Evolutionary conservation across 2,329 filamentous ascomycete species (phyloP), one percentile per base, ranked within the genome.

Genomic region (Myriosclerotinia duriaeana): DNA sequence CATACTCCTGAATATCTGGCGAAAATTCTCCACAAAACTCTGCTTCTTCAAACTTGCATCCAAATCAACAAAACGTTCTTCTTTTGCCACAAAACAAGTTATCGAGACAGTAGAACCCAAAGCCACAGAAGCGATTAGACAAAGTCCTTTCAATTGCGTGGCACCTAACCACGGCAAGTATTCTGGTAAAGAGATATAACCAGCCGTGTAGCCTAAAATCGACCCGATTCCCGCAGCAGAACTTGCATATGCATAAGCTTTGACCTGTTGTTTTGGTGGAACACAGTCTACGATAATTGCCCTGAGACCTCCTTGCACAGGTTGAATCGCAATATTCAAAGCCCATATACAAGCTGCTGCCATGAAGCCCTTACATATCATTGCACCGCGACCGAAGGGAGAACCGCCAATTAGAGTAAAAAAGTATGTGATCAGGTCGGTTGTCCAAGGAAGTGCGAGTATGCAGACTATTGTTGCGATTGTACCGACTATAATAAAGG

Each of bases 401-500:
- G 59, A 64, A 34, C 30, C 17, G 17, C 44, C 40, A 12, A 36
- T 48, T 6, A 61, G 30, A 17, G 22, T 36, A 53, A 64, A 65
- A 8, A 68, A 14, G 5, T 67, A 26, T 8, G 42, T 34, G 4
- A 70, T 60, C 7, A 83, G 76, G 66, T 84, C 81, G 52, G 76
- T 78, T 3, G 81, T 78, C 82, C 82, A 85, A 53, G 82, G 79
- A 26, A 85, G 74, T 5, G 78, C 71, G 74, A 84, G 78, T 36
- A 84, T 77, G 8, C 80, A 84, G 6, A 81, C 52, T 22, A 84
- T 80, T 42, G 82, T 84, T 15, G 80, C 80, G 48, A 78, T 68
- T 17, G 81, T 79, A 53, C 83, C 83, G 26, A 78, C 80, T 6
- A 83, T 68, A 59, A 85, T 83, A 72, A 84, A 85, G 0, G 83